Percentiles rank a stretch among this genome's conserved stretches.
Evolutionary conservation across 106 monocot genomes (phyloP).

Genomic region (Vanilla planifolia): DNA sequence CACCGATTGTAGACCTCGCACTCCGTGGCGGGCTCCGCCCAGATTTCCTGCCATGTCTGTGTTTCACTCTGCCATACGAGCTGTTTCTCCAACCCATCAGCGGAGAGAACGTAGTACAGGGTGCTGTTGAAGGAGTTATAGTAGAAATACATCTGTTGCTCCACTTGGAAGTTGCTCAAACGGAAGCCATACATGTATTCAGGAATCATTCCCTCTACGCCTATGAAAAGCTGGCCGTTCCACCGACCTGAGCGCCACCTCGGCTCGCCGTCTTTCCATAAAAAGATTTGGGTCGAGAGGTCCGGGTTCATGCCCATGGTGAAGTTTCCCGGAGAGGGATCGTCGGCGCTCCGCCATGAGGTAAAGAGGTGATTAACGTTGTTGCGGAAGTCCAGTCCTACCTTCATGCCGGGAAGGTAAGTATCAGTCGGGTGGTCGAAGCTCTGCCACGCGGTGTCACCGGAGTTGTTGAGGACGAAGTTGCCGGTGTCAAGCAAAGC

Average conservation of each 20-base stretch:
- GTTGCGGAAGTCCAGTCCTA: constrained; percentile 10
- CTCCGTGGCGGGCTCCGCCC: constrained; percentile 33
- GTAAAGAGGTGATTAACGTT: constrained; percentile 16
- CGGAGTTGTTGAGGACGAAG: constrained; percentile 13
- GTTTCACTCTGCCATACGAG: constrained; percentile 2
- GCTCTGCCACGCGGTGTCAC: constrained; percentile 24
- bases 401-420: constrained; percentile 36
- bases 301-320: constrained; percentile 36
- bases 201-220: constrained; percentile 24
- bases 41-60: constrained; percentile 24
- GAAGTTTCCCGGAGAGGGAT: constrained; percentile 39
- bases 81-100: constrained; percentile 28
- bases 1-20: constrained; percentile 51
- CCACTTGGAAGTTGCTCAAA: constrained; percentile 8
- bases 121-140: constrained; percentile 24
- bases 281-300: constrained; percentile 39
- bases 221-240: constrained; percentile 45
- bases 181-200: constrained; percentile 38
- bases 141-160: constrained; percentile 24
- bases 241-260: constrained; percentile 67
- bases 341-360: constrained; percentile 38
- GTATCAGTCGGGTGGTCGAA: constrained; percentile 47
- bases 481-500: constrained; percentile 23
- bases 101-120: constrained; percentile 20
- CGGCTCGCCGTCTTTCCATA: constrained; percentile 23